Percentiles rank a stretch among this genome's conserved stretches.
These are phyloP conservation scores for Pugionium cornutum DNA, from an alignment of 345 rosid species.

Conservation along the genomic window DNA sequence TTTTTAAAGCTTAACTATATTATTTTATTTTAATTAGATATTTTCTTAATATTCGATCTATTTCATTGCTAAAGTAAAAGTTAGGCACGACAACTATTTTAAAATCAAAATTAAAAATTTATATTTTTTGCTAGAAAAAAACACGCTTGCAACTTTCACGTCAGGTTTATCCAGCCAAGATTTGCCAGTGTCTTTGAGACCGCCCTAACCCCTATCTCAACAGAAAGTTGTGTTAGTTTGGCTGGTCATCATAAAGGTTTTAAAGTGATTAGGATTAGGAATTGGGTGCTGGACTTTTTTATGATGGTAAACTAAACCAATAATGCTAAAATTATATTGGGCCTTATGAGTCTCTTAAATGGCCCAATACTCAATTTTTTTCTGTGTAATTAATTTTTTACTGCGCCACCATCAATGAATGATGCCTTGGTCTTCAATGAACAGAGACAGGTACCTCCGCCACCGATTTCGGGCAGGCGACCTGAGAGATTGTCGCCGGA, in stretches of 20 bases:
- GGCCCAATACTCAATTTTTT: conserved; percentile 8
- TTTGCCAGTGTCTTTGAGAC: too few relatives aligned
- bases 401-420: neutral
- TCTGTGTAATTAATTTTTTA: neutral
- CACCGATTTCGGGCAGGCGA: conserved; percentile 34
- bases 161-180: too few relatives aligned
- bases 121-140: too few relatives aligned
- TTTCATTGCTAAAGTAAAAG: neutral
- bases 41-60: neutral
- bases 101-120: too few relatives aligned
- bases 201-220: too few relatives aligned
- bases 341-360: neutral
- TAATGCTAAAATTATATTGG: neutral
- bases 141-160: too few relatives aligned
- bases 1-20: too few relatives aligned
- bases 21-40: too few relatives aligned
- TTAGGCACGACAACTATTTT: neutral
- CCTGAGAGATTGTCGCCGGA: conserved; percentile 30
- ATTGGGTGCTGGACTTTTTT: too few relatives aligned
- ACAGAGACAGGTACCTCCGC: conserved; percentile 46
- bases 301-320: too few relatives aligned
- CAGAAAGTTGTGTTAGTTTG: too few relatives aligned
- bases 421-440: conserved; percentile 38
- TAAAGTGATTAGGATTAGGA: too few relatives aligned
- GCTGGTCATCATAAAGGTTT: neutral